Evolutionary conservation across 2,329 filamentous ascomycete genomes (phyloP).

Genomic region (Pseudocercospora cruenta): DNA sequence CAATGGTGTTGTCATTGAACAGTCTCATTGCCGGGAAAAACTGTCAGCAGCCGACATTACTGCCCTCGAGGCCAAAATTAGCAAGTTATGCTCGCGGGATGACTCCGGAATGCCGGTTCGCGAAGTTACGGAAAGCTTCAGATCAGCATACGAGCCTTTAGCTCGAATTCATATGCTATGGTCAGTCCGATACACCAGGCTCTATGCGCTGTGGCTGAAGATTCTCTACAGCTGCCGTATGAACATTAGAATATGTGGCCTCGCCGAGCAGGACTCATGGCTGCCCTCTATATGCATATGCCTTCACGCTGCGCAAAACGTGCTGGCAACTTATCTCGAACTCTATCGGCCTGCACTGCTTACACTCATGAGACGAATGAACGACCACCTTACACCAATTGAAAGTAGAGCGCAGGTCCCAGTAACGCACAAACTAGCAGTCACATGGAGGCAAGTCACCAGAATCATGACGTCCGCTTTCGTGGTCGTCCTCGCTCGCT

Average conservation of each 20-base stretch:
- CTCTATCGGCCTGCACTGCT: slow-evolving; percentile 3
- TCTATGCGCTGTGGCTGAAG: not conserved
- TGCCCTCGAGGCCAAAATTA: slow-evolving; percentile 9
- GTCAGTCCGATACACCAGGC: not conserved
- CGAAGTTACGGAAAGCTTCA: not conserved
- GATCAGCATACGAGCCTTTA: slow-evolving; percentile 10
- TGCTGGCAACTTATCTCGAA: slow-evolving; percentile 9
- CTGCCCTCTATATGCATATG: slow-evolving; percentile 14
- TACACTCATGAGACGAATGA: not conserved
- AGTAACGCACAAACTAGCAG: not conserved
- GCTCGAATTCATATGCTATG: slow-evolving; percentile 11
- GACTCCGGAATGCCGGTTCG: not conserved
- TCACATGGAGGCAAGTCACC: slow-evolving; percentile 11
- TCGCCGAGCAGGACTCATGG: slow-evolving; percentile 5
- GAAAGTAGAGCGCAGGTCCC: not conserved
- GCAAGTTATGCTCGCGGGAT: not conserved
- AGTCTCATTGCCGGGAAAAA: not conserved
- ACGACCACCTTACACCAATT: not conserved
- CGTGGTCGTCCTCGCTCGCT: slow-evolving; percentile 5
- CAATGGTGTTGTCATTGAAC: slow-evolving; percentile 8
- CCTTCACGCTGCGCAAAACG: slow-evolving; percentile 7
- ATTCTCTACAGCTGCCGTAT: slow-evolving; percentile 7
- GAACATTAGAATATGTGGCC: not conserved
- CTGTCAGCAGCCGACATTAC: not conserved
- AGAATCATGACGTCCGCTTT: slow-evolving; percentile 10